These are phyloP conservation scores for Puccinia brachypodii DNA, from an alignment of 1,284 basidiomycete genomes.

Conservation along the genomic window DNA sequence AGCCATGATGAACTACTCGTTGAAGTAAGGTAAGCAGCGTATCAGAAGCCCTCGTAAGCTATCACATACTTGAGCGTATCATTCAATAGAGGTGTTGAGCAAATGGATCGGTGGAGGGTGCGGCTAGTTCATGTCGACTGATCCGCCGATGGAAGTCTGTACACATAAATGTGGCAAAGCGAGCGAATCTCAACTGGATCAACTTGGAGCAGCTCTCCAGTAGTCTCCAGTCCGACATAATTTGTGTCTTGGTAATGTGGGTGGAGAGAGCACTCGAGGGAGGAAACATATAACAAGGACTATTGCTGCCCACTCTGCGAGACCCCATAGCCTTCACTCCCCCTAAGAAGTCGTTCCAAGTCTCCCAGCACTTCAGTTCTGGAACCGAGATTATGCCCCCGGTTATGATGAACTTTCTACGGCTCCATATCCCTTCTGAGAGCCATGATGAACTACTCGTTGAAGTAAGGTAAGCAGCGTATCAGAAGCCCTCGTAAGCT, in stretches of 20 bases:
- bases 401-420: too few relatives aligned
- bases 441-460: too few relatives aligned
- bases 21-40: too few relatives aligned
- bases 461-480: too few relatives aligned
- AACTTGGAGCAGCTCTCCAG: neutral
- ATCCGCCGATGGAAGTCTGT: neutral
- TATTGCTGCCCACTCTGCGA: too few relatives aligned
- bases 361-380: neutral
- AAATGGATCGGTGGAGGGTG: neutral
- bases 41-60: too few relatives aligned
- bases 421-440: too few relatives aligned
- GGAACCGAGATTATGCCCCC: too few relatives aligned
- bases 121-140: neutral
- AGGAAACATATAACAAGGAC: neutral
- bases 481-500: too few relatives aligned
- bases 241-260: neutral
- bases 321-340: neutral
- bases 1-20: too few relatives aligned
- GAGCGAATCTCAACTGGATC: constrained; percentile 1
- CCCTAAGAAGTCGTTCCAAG: neutral
- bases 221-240: neutral
- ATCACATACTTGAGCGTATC: too few relatives aligned
- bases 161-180: neutral
- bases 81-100: neutral
- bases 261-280: neutral